phyloP scores from a whole-genome alignment of 23 red algal genomes.

The Rhodosorus marinus region DNA sequence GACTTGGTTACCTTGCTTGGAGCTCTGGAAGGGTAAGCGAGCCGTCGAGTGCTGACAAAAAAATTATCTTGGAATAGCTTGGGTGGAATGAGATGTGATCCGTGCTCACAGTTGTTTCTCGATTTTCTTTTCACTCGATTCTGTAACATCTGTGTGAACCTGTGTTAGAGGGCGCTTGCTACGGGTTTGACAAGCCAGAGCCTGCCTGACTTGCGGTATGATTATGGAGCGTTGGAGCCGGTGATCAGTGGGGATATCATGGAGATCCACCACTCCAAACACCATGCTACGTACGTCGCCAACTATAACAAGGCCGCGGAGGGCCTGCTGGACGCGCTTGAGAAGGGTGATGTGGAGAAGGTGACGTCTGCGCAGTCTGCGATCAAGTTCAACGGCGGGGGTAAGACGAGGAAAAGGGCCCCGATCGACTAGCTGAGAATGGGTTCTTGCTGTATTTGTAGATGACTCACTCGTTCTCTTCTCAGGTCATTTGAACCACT shows the following conservation, averaged over 20 bases:
- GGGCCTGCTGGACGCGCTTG: slow-evolving; percentile 5
- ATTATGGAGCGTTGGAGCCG: slow-evolving; percentile 29
- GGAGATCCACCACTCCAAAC: slow-evolving; percentile 25
- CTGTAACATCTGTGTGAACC: too few species aligned
- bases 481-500: background rate
- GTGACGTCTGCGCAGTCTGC: slow-evolving; percentile 4
- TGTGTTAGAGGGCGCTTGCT: too few species aligned
- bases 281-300: slow-evolving; percentile 20
- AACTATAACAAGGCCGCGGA: slow-evolving; percentile 13
- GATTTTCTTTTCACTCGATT: too few species aligned
- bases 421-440: too few species aligned
- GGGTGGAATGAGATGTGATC: too few species aligned
- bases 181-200: too few species aligned
- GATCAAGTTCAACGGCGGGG: slow-evolving; percentile 29
- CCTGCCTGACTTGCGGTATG: slow-evolving; percentile 37
- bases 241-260: slow-evolving; percentile 30
- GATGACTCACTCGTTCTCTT: background rate
- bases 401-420: too few species aligned
- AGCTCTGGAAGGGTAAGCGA: too few species aligned
- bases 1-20: too few species aligned
- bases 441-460: background rate
- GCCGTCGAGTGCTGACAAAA: too few species aligned
- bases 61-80: too few species aligned
- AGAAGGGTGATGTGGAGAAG: background rate
- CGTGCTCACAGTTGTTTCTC: too few species aligned